These are phyloP conservation scores for Gaultheria prostrata DNA, from an alignment of 148 eudicot genomes.

Conservation along the genomic window DNA sequence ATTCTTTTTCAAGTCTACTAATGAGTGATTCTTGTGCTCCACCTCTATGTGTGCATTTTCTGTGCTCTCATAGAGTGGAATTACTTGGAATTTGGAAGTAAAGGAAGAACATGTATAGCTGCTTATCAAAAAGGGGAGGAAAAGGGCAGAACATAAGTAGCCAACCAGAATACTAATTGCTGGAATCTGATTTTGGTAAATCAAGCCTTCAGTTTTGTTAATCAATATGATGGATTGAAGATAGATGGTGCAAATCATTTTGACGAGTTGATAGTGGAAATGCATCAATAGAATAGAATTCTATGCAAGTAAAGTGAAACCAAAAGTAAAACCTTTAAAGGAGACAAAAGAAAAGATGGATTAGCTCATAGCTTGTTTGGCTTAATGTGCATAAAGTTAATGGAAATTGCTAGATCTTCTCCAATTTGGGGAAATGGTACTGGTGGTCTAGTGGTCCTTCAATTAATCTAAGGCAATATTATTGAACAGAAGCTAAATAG, in stretches of 20 bases:
- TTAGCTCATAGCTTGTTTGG: slow-evolving; percentile 2
- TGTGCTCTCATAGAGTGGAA: slow-evolving; percentile 11
- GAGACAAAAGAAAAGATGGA: slow-evolving; percentile 9
- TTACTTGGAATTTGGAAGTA: not conserved
- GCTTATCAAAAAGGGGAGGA: not conserved
- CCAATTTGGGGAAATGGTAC: slow-evolving; percentile 12
- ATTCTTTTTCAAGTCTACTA: not conserved
- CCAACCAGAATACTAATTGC: not conserved
- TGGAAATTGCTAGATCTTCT: slow-evolving; percentile 26
- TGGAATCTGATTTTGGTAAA: not conserved
- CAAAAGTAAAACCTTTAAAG: not conserved
- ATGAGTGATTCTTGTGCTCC: slow-evolving; percentile 11
- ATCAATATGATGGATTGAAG: not conserved
- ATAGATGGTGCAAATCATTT: not conserved
- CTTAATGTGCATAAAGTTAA: not conserved
- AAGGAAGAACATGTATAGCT: not conserved
- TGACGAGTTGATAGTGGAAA: not conserved
- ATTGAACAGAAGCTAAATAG: not conserved
- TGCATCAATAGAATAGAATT: not conserved
- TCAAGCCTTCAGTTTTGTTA: not conserved
- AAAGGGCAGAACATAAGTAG: not conserved
- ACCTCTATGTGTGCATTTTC: not conserved
- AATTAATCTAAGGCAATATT: slow-evolving; percentile 10
- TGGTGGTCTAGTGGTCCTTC: slow-evolving; percentile 17
- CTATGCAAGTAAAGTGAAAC: slow-evolving; percentile 5